Percentiles rank a stretch among this genome's conserved stretches.
Evolutionary conservation across 2,329 filamentous ascomycete genomes (phyloP).

Genomic region (Hymenotorrendiella dingleyae): DNA sequence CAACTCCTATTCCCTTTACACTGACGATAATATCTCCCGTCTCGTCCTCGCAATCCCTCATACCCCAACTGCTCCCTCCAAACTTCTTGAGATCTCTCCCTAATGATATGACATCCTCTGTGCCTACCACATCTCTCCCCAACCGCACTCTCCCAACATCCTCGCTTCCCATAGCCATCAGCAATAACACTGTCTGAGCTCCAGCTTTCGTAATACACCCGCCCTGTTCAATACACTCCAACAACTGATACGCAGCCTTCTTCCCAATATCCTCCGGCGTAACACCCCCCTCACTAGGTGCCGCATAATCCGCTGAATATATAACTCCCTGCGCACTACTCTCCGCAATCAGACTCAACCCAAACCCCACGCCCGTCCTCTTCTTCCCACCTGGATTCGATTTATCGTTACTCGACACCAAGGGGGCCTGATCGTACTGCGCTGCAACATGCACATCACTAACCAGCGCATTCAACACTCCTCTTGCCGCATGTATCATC

Average conservation of each 20-base stretch:
- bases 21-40: conserved; percentile 72
- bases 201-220: conserved; percentile 74
- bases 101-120: conserved; percentile 71
- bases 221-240: conserved; percentile 76
- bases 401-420: conserved; percentile 49
- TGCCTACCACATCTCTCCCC: conserved; percentile 74
- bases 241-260: conserved; percentile 79
- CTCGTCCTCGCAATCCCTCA: conserved; percentile 64
- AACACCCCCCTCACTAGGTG: conserved; percentile 70
- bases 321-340: conserved; percentile 74
- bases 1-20: conserved; percentile 87
- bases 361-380: conserved; percentile 83
- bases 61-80: conserved; percentile 84
- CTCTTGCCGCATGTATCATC: conserved; percentile 87
- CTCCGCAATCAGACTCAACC: conserved; percentile 84
- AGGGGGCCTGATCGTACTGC: conserved; percentile 63
- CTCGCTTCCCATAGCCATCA: conserved; percentile 98
- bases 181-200: conserved; percentile 66
- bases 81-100: conserved; percentile 85
- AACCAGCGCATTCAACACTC: conserved; percentile 78
- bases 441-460: conserved; percentile 87
- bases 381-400: conserved; percentile 51
- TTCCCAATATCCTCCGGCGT: conserved; percentile 88
- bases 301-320: conserved; percentile 79
- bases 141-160: conserved; percentile 85